Conservation (phyloP, 2,329 filamentous ascomycete species). For the Colletotrichum shisoi region DNA sequence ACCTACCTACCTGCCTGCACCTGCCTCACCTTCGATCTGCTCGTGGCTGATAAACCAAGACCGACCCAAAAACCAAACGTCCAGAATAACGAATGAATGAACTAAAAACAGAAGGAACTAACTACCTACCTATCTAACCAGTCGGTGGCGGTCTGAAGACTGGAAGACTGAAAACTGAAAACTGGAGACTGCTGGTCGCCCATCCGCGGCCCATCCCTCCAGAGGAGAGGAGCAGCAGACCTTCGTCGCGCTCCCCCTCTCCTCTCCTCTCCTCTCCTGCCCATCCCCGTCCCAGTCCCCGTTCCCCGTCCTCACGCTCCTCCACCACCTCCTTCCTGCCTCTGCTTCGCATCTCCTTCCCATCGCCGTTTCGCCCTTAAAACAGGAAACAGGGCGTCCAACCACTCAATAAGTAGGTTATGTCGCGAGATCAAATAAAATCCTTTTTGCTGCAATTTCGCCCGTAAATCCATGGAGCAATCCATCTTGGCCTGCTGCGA, state of each 20-base stretch:
- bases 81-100: not conserved
- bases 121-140: not conserved
- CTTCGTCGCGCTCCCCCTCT: not conserved
- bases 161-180: not conserved
- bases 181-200: not conserved
- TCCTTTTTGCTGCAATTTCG: not conserved
- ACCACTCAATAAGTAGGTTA: slow-evolving; percentile 1
- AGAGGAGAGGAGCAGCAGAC: too few species aligned
- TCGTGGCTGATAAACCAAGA: not conserved
- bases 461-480: not conserved
- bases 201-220: not conserved
- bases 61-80: too few species aligned
- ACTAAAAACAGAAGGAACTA: not conserved
- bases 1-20: not conserved
- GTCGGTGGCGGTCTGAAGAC: too few species aligned
- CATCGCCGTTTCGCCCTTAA: not conserved
- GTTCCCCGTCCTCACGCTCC: too few species aligned
- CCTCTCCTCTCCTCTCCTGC: not conserved
- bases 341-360: not conserved
- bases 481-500: not conserved
- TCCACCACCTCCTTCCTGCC: not conserved
- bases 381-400: not conserved
- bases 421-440: not conserved
- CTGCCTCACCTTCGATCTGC: not conserved
- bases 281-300: not conserved